Conservation (phyloP, 1,284 basidiomycete species). For the Puccinia coronata region DNA sequence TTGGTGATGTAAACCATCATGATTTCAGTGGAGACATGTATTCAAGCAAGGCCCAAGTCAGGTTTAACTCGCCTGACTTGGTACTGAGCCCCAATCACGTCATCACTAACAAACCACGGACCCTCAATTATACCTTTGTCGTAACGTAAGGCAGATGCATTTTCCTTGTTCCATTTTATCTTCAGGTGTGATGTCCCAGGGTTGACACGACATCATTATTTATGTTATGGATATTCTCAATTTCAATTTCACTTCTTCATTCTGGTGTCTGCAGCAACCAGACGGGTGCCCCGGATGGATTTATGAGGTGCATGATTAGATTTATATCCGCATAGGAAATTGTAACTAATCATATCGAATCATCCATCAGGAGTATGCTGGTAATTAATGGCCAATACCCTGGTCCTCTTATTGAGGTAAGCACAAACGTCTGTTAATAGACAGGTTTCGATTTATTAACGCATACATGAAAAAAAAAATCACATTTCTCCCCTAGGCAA, state of each 20-base stretch:
- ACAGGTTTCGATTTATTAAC: too few species aligned
- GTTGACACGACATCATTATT: background rate
- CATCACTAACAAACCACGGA: slow-evolving; percentile 19
- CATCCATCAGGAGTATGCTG: slow-evolving; percentile 56
- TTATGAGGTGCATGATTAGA: background rate
- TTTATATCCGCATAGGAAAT: background rate
- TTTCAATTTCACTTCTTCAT: background rate
- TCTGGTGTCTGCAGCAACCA: slow-evolving; percentile 15
- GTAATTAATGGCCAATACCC: slow-evolving; percentile 64
- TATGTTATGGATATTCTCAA: background rate
- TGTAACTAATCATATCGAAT: background rate
- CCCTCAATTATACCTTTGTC: slow-evolving; percentile 27
- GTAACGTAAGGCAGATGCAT: slow-evolving; percentile 12
- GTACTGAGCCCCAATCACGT: slow-evolving; percentile 1
- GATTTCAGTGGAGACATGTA: background rate
- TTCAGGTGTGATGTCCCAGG: too few species aligned
- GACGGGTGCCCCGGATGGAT: slow-evolving; percentile 12
- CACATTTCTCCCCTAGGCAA: too few species aligned
- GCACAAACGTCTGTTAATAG: slow-evolving; percentile 52
- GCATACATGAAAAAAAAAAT: too few species aligned
- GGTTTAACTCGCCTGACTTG: slow-evolving; percentile 34
- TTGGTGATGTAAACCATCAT: background rate
- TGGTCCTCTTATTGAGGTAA: slow-evolving; percentile 64
- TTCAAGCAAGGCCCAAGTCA: slow-evolving; percentile 10
- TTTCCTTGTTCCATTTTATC: background rate